Base-by-base conservation (phyloP, 2,329 filamentous ascomycete genomes). In the Colletotrichum salicis region DNA sequence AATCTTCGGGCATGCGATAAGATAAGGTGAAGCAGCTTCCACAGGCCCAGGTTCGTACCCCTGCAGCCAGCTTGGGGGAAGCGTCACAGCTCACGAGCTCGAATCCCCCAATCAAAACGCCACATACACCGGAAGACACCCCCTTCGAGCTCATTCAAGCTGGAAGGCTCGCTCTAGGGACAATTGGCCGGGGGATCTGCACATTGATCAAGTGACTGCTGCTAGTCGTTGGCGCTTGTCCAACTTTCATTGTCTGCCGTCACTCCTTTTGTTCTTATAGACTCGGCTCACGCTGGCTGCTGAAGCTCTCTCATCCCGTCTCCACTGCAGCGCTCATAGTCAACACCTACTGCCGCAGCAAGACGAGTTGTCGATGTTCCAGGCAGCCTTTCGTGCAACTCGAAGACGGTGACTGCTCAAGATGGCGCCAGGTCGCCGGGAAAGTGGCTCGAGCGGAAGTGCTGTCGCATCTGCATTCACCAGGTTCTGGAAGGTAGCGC, bases 401-500 rank as follows among this genome's bases (percentile, higher is more conserved):
- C 80, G 83, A 77, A 77, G 81, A 78, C 80, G 82, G 82, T 85
- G 84, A 85, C 83, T 85, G 76, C 75, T 79, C 74, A 77, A 76
- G 66, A 84, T 86, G 83, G 79, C 84, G 11, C 80, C 83, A 22
- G 76, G 77, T 55, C 73, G 73, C 62, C 57, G 51, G 56, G 24
- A 64, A 22, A 70, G 63, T 58, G 70, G 75, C 57, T 67, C 74
- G 31, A 64, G 59, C 35, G 69, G 73, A 33, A 70, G 60, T 31
- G 73, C 79, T 35, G 54, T 80, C 45, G 56, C 81, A 55, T 78
- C 75, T 13, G 78, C 82, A 1, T 61, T 87, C 29, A 77, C 79
- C 15, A 80, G 84, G 60, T 85, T 85, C 73, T 89, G 87, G 86
- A 84, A 81, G 78, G 87, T 86, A 64, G 54, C 33, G 51, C 58